phyloP scores from a whole-genome alignment of 2,329 filamentous ascomycete genomes.

The Botrytis sinoallii region DNA sequence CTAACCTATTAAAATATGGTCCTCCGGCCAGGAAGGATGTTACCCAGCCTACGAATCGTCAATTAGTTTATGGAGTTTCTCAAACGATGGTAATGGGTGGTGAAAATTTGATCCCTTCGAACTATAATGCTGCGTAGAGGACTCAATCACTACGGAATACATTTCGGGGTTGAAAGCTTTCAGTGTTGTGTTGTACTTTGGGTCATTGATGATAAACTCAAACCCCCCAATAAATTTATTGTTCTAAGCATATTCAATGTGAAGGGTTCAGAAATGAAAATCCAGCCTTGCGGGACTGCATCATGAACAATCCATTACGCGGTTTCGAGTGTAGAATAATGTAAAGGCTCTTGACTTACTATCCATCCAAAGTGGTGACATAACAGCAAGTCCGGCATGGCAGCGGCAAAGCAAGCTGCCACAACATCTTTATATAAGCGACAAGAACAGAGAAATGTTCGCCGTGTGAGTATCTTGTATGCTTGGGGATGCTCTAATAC shows the following conservation, averaged over 20 bases:
- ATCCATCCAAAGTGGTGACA: neutral
- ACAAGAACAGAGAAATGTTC: neutral
- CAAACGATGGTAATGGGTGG: neutral
- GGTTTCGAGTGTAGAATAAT: neutral
- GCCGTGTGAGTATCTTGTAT: neutral
- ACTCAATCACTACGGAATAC: neutral
- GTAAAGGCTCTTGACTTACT: neutral
- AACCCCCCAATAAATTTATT: neutral
- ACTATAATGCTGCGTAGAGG: neutral
- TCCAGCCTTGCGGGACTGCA: neutral
- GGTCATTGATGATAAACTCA: neutral
- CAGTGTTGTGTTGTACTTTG: neutral
- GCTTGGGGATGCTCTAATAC: neutral
- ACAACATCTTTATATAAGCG: neutral
- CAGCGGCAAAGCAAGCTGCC: neutral
- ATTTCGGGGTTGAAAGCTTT: neutral
- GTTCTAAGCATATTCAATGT: neutral
- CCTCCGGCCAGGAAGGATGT: neutral
- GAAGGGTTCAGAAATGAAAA: neutral
- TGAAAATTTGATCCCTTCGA: neutral
- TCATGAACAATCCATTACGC: neutral
- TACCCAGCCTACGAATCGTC: neutral
- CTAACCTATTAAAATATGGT: neutral
- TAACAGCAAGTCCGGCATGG: slow-evolving; percentile 2
- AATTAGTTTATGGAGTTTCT: neutral